Conservation (phyloP, 2,329 filamentous ascomycete species). For the Epichloe baconii region DNA sequence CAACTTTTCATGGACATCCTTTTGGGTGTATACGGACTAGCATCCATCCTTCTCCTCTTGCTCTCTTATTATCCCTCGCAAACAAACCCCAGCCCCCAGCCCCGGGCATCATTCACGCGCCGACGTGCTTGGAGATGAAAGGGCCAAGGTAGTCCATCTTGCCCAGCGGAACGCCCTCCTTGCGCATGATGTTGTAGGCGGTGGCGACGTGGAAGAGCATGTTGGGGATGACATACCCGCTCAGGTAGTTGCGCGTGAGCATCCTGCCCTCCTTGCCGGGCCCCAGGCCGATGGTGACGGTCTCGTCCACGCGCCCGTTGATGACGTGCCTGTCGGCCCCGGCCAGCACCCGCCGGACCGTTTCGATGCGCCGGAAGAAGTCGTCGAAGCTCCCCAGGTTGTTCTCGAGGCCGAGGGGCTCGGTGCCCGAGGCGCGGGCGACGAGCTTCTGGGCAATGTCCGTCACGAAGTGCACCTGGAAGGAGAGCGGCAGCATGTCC, state of each 20-base stretch:
- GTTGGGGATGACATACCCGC: slow-evolving; percentile 41
- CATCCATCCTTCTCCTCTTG: too few relatives aligned
- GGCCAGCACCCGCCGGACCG: slow-evolving; percentile 17
- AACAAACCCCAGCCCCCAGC: too few relatives aligned
- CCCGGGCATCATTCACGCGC: too few relatives aligned
- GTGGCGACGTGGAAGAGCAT: slow-evolving; percentile 50
- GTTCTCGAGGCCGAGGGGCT: slow-evolving; percentile 15
- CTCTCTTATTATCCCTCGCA: too few relatives aligned
- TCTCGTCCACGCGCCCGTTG: slow-evolving; percentile 17
- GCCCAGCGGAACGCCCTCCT: slow-evolving; percentile 47
- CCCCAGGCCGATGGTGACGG: slow-evolving; percentile 19
- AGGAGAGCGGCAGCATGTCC: slow-evolving; percentile 31
- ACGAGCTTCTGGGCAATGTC: slow-evolving; percentile 19
- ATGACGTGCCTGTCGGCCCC: slow-evolving; percentile 21
- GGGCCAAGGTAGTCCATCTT: slow-evolving; percentile 40
- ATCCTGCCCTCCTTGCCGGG: slow-evolving; percentile 14
- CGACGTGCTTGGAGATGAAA: slow-evolving; percentile 15
- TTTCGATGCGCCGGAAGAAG: slow-evolving; percentile 20
- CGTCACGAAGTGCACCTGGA: slow-evolving; percentile 25
- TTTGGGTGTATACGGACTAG: too few relatives aligned
- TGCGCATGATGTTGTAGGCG: slow-evolving; percentile 47
- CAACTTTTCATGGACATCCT: too few relatives aligned
- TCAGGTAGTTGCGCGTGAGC: slow-evolving; percentile 27
- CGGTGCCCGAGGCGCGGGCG: slow-evolving; percentile 20
- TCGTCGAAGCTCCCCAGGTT: slow-evolving; percentile 22